These are phyloP conservation scores for Kwoniella botswanensis DNA, from an alignment of 768 basidiomycete species.

Conservation along the genomic window DNA sequence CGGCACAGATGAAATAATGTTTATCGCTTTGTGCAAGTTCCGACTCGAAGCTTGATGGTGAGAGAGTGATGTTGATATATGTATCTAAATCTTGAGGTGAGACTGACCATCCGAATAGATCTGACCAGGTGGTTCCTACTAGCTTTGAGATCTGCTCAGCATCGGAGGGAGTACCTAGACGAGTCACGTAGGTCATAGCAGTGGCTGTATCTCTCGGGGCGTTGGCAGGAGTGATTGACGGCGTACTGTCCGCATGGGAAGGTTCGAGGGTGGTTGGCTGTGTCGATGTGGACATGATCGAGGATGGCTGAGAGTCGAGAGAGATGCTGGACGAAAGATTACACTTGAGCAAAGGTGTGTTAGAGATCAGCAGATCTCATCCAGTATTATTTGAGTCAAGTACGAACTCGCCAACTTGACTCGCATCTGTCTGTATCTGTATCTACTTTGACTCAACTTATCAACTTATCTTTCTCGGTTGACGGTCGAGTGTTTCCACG, in stretches of 20 bases:
- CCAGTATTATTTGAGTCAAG: no score
- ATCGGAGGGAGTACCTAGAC: constrained; percentile 7
- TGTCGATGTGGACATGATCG: background rate
- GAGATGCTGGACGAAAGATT: no score
- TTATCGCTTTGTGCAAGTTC: constrained; percentile 25
- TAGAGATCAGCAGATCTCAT: no score
- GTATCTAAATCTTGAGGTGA: constrained; percentile 31
- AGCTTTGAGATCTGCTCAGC: constrained; percentile 12
- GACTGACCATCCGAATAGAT: constrained; percentile 42
- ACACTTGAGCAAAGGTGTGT: background rate
- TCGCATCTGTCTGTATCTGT: no score
- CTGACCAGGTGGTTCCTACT: constrained; percentile 39
- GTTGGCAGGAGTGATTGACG: background rate
- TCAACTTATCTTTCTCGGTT: background rate
- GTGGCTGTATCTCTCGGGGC: no score
- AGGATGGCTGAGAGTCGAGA: background rate
- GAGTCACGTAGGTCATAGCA: background rate
- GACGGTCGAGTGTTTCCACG: background rate
- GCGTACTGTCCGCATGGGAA: background rate
- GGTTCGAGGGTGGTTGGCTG: constrained; percentile 4
- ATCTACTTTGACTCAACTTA: no score
- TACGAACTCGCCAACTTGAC: no score
- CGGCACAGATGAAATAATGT: constrained; percentile 1
- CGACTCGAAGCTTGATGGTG: background rate
- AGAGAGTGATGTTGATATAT: constrained; percentile 33